Evolutionary conservation across 2,329 filamentous ascomycete species (phyloP).

Genomic region (Furcasterigmium sp.): DNA sequence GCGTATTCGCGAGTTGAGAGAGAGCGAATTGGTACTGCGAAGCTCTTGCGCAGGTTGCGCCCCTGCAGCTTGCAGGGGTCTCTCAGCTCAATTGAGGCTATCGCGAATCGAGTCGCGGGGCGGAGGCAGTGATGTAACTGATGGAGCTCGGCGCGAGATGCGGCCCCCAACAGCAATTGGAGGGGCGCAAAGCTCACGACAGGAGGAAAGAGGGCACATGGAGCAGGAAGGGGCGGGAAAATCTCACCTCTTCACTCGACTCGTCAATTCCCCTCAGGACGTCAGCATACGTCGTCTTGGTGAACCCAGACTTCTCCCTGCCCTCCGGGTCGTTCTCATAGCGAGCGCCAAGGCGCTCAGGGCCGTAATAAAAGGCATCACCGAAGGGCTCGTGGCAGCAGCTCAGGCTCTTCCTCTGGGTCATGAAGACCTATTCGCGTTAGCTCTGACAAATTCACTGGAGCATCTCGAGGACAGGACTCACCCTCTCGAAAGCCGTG

Average conservation of each 20-base stretch:
- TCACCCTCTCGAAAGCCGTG: slow-evolving; percentile 91
- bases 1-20: slow-evolving; percentile 2
- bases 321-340: slow-evolving; percentile 63
- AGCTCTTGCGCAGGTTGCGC: slow-evolving; percentile 3
- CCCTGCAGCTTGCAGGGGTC: not conserved
- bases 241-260: slow-evolving; percentile 66
- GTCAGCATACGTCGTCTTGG: slow-evolving; percentile 65
- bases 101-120: not conserved
- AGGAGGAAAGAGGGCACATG: slow-evolving; percentile 12
- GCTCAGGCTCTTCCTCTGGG: slow-evolving; percentile 71
- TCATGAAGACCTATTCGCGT: slow-evolving; percentile 81
- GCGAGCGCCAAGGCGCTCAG: slow-evolving; percentile 75
- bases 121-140: too few relatives aligned
- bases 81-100: slow-evolving; percentile 2
- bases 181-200: not conserved
- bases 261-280: slow-evolving; percentile 72
- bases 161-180: not conserved
- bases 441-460: slow-evolving; percentile 3
- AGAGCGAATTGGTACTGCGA: not conserved
- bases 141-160: too few relatives aligned
- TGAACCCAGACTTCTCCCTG: slow-evolving; percentile 59
- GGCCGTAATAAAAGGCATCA: slow-evolving; percentile 93
- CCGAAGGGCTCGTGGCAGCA: slow-evolving; percentile 96
- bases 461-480: slow-evolving; percentile 18
- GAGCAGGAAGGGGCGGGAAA: slow-evolving; percentile 14